phyloP scores from a whole-genome alignment of 345 rosid genomes.

The Ailanthus altissimus region DNA sequence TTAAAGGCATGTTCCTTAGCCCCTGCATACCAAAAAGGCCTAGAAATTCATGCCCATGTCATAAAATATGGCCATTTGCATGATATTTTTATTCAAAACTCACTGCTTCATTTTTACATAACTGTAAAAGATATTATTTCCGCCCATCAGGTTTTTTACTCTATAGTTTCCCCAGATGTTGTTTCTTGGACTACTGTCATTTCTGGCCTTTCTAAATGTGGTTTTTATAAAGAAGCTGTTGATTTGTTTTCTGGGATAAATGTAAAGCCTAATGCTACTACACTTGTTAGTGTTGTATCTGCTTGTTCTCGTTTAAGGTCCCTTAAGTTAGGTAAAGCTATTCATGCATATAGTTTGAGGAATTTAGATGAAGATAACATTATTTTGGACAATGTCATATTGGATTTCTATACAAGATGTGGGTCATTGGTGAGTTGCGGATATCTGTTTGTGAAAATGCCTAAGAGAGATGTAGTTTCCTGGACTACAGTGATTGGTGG shows the following conservation, averaged over 20 bases:
- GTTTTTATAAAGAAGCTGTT: constrained; percentile 29
- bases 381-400: constrained; percentile 26
- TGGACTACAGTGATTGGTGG: constrained; percentile 37
- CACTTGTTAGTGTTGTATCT: constrained; percentile 27
- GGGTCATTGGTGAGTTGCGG: constrained; percentile 16
- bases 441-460: constrained; percentile 33
- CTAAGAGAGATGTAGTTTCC: constrained; percentile 32
- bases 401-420: constrained; percentile 31
- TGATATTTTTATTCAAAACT: constrained; percentile 30
- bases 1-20: constrained; percentile 22
- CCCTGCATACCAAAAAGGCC: constrained; percentile 25
- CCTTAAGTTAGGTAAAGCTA: constrained; percentile 9
- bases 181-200: constrained; percentile 34
- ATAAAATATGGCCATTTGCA: constrained; percentile 25
- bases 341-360: constrained; percentile 28
- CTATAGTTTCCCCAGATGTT: constrained; percentile 23
- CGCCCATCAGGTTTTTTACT: constrained; percentile 23
- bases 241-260: constrained; percentile 21
- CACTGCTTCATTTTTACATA: constrained; percentile 33
- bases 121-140: constrained; percentile 8
- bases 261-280: constrained; percentile 24
- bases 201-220: constrained; percentile 28
- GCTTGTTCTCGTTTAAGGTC: constrained; percentile 18
- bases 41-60: constrained; percentile 22
- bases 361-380: constrained; percentile 20